These are phyloP conservation scores for Candida peoriensis DNA, from an alignment of 805 yeast genomes.

Conservation along the genomic window DNA sequence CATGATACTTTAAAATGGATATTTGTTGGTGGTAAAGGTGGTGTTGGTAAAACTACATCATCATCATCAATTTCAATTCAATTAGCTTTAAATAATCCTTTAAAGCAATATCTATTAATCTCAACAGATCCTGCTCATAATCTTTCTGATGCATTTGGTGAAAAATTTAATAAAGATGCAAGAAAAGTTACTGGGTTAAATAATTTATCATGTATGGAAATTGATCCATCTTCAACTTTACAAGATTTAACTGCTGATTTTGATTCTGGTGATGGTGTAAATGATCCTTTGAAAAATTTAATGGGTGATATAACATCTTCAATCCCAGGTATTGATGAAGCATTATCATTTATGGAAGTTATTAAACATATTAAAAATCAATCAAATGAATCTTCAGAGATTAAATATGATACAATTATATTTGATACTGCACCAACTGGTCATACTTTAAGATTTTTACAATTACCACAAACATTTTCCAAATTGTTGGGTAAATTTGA, in stretches of 20 bases:
- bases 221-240: slow-evolving; percentile 92
- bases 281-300: slow-evolving; percentile 59
- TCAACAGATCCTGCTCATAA: slow-evolving; percentile 99
- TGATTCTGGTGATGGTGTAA: slow-evolving; percentile 33
- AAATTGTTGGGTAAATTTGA: slow-evolving; percentile 83
- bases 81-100: slow-evolving; percentile 77
- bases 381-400: slow-evolving; percentile 34
- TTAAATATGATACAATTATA: slow-evolving; percentile 78
- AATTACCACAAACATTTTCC: slow-evolving; percentile 88
- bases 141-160: slow-evolving; percentile 96
- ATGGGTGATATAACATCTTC: slow-evolving; percentile 90
- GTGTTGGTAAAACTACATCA: slow-evolving; percentile 98
- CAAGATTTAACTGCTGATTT: slow-evolving; percentile 65
- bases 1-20: slow-evolving; percentile 85
- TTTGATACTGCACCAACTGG: slow-evolving; percentile 99
- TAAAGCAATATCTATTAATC: slow-evolving; percentile 77
- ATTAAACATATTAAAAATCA: slow-evolving; percentile 91
- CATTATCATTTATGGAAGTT: slow-evolving; percentile 95
- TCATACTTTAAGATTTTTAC: slow-evolving; percentile 91
- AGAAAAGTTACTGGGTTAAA: slow-evolving; percentile 84
- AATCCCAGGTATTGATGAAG: slow-evolving; percentile 98
- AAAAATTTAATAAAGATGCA: slow-evolving; percentile 96
- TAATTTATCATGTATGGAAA: slow-evolving; percentile 96
- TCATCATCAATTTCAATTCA: slow-evolving; percentile 95
- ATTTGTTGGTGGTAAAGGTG: slow-evolving; percentile 99